Base-by-base conservation (phyloP, 805 yeast genomes). In the Saccharomyces kudriavzevii region DNA sequence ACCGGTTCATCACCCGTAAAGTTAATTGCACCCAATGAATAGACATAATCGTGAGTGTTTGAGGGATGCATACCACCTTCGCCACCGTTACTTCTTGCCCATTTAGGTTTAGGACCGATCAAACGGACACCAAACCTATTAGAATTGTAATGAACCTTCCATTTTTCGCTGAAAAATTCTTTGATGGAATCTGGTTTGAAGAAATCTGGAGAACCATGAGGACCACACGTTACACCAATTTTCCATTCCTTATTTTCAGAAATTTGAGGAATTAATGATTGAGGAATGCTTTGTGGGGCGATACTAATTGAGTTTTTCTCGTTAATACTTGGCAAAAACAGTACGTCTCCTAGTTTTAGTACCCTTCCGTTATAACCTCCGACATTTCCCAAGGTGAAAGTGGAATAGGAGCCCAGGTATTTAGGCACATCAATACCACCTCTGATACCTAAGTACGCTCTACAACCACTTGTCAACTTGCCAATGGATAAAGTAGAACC, bases 1-100 rank as follows among this genome's bases (percentile, higher is more conserved):
- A 92, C 99, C 1, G 98, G 98, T 71, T 92, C 98, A 72, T 94
- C 98, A 72, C 99, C 99, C 35, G 98, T 94, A 70, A 94, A 94
- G 72, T 94, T 94, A 70, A 92, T 85, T 28, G 99, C 98, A 63
- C 99, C 98, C 51, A 90, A 74, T 0, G 98, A 89, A 70, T 92
- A 92, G 51, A 92, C 98, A 66, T 92, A 94, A 74, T 92, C 99
- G 68, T 92, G 98, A 46, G 96, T 91, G 72, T 92, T 92, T n/a
- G 97, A 90, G 49, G 99, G 99, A 74, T 92, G 99, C 66, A 92
- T 77, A 54, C 99, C 99, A 54, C 94, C 99, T 64, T 90, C 96
- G 56, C 98, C 99, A 73, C 98, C 99, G 68, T 90, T 96, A 9
- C 78, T 69, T 74, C 99, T 82, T 11, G 97, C 97, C 99, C 98